Conservation (phyloP, 306 rosid species). For the Cajanus cajan region DNA sequence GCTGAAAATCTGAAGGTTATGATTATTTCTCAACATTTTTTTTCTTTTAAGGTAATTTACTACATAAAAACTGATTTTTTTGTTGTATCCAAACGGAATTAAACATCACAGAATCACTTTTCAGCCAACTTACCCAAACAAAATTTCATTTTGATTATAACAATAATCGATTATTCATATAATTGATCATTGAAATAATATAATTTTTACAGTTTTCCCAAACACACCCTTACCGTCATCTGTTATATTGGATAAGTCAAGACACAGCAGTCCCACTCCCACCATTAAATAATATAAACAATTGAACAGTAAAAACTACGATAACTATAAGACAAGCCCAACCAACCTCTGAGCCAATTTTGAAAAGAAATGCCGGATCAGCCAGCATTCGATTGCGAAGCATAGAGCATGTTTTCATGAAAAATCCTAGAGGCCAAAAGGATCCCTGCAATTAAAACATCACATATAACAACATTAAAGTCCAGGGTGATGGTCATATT, state of each 20-base stretch:
- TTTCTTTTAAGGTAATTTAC: no score
- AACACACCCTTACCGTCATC: neutral
- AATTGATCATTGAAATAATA: no score
- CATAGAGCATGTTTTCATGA: constrained; percentile 63
- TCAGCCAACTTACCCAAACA: no score
- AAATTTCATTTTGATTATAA: no score
- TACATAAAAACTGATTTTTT: no score
- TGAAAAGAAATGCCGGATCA: constrained; percentile 89
- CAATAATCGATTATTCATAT: no score
- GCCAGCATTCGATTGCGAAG: constrained; percentile 90
- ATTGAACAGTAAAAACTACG: neutral
- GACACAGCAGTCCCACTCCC: neutral
- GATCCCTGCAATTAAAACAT: constrained; percentile 61
- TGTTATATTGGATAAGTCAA: neutral
- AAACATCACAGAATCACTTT: no score
- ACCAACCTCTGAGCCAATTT: constrained; percentile 92
- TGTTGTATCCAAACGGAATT: no score
- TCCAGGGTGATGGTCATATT: neutral
- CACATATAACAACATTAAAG: constrained; percentile 12
- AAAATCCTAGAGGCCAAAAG: constrained; percentile 73
- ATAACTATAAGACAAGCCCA: constrained; percentile 29
- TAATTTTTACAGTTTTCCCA: no score
- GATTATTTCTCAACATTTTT: no score
- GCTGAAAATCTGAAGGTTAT: no score
- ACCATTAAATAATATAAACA: constrained; percentile 13